These are phyloP conservation scores for Prunus fruticosa DNA, from an alignment of 306 rosid genomes.

Conservation along the genomic window DNA sequence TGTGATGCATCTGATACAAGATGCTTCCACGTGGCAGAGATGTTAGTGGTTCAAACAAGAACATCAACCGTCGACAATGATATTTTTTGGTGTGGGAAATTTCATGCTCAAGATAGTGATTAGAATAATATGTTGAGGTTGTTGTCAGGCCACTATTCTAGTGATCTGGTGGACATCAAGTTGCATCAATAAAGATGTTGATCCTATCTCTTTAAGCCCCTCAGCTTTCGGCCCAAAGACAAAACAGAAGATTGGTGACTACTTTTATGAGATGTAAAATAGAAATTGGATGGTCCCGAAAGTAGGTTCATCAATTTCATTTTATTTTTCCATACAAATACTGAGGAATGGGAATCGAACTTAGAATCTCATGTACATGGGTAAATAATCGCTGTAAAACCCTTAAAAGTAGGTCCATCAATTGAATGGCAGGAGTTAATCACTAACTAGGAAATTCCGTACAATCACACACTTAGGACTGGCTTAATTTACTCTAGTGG, in stretches of 20 bases:
- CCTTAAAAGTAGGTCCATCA: neutral
- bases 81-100: no score
- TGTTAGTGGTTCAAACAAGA: neutral
- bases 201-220: slow-evolving; percentile 14
- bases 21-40: neutral
- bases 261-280: neutral
- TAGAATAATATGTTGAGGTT: slow-evolving; percentile 4
- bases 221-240: slow-evolving; percentile 28
- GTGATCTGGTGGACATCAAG: slow-evolving; percentile 6
- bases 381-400: no score
- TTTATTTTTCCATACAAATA: no score
- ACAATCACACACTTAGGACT: neutral
- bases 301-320: neutral
- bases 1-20: neutral
- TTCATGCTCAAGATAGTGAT: neutral
- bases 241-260: slow-evolving; percentile 19
- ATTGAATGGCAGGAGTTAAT: neutral
- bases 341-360: no score
- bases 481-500: neutral
- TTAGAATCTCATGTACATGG: no score
- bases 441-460: neutral
- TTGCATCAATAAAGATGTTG: slow-evolving; percentile 44
- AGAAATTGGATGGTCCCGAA: neutral
- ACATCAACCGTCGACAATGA: neutral
- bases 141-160: neutral